These are phyloP conservation scores for Aspergillus tubingensis DNA, from an alignment of 2,329 filamentous ascomycete genomes.

Conservation along the genomic window DNA sequence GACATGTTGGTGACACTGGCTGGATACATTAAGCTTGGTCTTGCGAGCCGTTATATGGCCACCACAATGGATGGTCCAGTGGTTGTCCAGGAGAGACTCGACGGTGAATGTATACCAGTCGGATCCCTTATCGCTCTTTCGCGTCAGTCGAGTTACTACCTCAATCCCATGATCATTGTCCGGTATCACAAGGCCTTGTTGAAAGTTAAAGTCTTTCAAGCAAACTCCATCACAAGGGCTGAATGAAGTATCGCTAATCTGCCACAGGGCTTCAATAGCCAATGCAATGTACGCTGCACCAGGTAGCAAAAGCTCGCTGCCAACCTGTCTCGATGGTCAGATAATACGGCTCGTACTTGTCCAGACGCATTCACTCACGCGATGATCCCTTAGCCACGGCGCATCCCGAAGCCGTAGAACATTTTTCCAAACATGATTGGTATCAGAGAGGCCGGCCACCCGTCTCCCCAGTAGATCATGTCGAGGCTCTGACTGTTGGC, in stretches of 20 bases:
- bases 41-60: background rate
- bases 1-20: background rate
- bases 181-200: background rate
- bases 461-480: background rate
- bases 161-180: background rate
- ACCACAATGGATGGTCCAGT: background rate
- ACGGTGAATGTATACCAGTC: background rate
- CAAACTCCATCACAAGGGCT: background rate
- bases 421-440: background rate
- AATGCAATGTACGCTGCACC: background rate
- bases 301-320: background rate
- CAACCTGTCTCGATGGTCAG: background rate
- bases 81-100: background rate
- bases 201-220: background rate
- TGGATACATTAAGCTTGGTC: background rate
- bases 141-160: background rate
- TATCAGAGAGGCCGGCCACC: background rate
- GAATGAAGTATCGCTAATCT: background rate
- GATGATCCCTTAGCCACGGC: background rate
- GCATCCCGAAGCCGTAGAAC: background rate
- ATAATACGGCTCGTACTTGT: too few relatives aligned
- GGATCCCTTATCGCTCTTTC: background rate
- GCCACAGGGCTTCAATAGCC: background rate
- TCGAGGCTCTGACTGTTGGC: background rate
- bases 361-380: background rate